These are phyloP conservation scores for Xerocomus nothofagi DNA, from an alignment of 1,284 basidiomycete genomes.

Conservation along the genomic window DNA sequence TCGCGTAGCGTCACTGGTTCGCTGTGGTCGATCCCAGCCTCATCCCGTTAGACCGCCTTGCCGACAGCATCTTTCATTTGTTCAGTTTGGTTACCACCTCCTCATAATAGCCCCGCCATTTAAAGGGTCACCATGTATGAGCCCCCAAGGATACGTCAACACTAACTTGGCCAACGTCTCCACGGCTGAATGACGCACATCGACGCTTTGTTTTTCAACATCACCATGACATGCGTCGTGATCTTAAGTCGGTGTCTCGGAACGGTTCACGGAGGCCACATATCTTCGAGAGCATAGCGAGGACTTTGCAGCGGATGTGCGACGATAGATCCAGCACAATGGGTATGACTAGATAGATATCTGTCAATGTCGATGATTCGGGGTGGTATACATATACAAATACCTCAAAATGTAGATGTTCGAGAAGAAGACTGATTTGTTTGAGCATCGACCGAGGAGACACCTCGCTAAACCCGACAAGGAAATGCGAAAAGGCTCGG, in stretches of 20 bases:
- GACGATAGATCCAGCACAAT: conserved; percentile 90
- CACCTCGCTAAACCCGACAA: too few species aligned
- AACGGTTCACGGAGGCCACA: conserved; percentile 72
- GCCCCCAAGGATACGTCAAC: conserved; percentile 87
- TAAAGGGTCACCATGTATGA: conserved; percentile 85
- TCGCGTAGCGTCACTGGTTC: conserved; percentile 34
- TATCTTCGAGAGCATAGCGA: conserved; percentile 73
- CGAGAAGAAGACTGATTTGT: conserved; percentile 83
- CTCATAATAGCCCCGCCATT: conserved; percentile 77
- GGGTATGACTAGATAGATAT: conserved; percentile 74
- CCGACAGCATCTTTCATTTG: conserved; percentile 55
- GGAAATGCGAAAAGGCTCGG: too few species aligned
- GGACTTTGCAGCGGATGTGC: conserved; percentile 89
- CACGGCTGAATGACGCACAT: conserved; percentile 87
- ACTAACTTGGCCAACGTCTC: conserved; percentile 78
- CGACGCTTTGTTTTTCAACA: conserved; percentile 89
- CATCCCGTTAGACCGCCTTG: conserved; percentile 52
- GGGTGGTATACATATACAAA: conserved; percentile 22
- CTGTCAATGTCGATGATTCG: background rate
- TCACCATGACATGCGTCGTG: conserved; percentile 73
- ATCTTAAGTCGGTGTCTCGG: conserved; percentile 84
- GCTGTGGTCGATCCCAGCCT: conserved; percentile 29
- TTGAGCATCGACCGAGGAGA: conserved; percentile 87
- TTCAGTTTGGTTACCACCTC: conserved; percentile 66
- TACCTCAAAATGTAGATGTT: conserved; percentile 92